Evolutionary conservation across 1,284 basidiomycete genomes (phyloP).

Genomic region (Takashimella koratensis): DNA sequence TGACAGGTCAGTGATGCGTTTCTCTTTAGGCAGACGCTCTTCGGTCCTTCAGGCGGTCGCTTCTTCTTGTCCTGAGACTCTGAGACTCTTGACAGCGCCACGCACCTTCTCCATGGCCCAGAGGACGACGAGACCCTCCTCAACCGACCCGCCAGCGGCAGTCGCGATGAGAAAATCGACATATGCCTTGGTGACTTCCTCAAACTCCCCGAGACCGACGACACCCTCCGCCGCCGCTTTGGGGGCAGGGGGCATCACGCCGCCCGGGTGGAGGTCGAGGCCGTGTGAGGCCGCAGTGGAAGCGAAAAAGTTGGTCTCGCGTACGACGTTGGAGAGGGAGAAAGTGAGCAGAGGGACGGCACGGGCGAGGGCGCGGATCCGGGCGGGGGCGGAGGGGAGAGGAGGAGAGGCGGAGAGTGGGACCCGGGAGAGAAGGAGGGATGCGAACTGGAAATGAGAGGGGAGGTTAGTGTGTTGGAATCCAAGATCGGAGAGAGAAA

Average conservation of each 20-base stretch:
- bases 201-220: constrained; percentile 53
- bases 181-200: constrained; percentile 61
- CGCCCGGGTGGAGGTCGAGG: constrained; percentile 2
- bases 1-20: too few relatives aligned
- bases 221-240: neutral
- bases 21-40: too few relatives aligned
- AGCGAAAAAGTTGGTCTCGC: constrained; percentile 63
- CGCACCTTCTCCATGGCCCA: constrained; percentile 72
- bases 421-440: constrained; percentile 12
- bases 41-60: too few relatives aligned
- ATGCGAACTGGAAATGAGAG: neutral
- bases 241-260: neutral
- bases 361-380: constrained; percentile 2
- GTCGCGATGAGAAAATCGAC: constrained; percentile 65
- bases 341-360: constrained; percentile 50
- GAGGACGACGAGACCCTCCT: constrained; percentile 64
- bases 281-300: constrained; percentile 52
- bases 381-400: neutral
- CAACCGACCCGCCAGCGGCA: constrained; percentile 52
- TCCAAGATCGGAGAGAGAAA: neutral
- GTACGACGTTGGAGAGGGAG: constrained; percentile 58
- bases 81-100: neutral
- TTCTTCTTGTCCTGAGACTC: too few relatives aligned
- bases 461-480: too few relatives aligned
- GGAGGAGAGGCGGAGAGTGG: constrained; percentile 10